phyloP scores from a whole-genome alignment of 78 protist genomes.

The Dictyostelium brefeldianum region DNA sequence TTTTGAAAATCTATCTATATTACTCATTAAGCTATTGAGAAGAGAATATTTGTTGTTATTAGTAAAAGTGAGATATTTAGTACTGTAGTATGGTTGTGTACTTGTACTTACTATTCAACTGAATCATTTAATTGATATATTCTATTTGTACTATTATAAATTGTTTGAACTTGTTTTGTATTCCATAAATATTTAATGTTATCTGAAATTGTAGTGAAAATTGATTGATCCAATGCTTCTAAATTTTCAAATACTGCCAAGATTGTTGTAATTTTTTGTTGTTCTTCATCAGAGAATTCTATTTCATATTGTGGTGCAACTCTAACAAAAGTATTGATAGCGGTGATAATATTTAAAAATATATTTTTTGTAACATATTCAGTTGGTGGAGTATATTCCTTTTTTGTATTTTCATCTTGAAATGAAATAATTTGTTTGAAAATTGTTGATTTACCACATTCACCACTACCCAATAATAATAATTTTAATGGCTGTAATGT shows the following conservation, averaged over 20 bases:
- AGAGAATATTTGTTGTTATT: not conserved
- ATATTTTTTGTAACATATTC: slow-evolving; percentile 47
- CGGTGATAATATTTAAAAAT: slow-evolving; percentile 71
- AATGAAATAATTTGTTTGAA: slow-evolving; percentile 92
- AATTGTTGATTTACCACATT: slow-evolving; percentile 91
- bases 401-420: slow-evolving; percentile 85
- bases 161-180: slow-evolving; percentile 34
- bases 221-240: not conserved
- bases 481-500: slow-evolving; percentile 13
- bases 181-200: slow-evolving; percentile 56
- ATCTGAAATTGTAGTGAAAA: not conserved
- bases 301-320: slow-evolving; percentile 1
- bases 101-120: slow-evolving; percentile 70
- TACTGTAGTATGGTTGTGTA: too few relatives aligned
- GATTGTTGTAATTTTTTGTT: not conserved
- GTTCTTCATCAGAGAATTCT: slow-evolving; percentile 21
- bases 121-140: slow-evolving; percentile 73
- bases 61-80: too few relatives aligned
- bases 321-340: slow-evolving; percentile 41
- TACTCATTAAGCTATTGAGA: slow-evolving; percentile 64
- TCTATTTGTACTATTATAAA: slow-evolving; percentile 56
- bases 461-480: slow-evolving; percentile 89
- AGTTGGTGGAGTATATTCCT: slow-evolving; percentile 69
- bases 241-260: not conserved
- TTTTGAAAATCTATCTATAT: slow-evolving; percentile 51